Percentiles rank a stretch among this genome's conserved stretches.
phyloP scores from a whole-genome alignment of 176 grass and related monocot genomes.

The Eremochloa ophiuroides region DNA sequence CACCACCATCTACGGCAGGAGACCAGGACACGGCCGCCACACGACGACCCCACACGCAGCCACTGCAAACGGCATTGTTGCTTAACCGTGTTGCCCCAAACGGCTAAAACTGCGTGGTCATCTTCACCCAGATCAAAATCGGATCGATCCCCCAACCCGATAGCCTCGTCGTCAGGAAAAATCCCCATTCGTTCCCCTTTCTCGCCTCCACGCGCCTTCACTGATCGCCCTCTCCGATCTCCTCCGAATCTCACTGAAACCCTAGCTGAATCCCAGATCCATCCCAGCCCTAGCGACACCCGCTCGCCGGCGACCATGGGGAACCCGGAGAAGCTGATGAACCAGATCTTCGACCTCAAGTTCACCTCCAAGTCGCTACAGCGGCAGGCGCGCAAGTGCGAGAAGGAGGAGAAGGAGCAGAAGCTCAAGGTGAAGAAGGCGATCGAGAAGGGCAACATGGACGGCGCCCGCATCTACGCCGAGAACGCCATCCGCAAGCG shows the following conservation, averaged over 20 bases:
- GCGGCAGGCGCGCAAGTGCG: conserved; percentile 89
- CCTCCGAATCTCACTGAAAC: background rate
- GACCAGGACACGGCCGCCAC: background rate
- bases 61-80: background rate
- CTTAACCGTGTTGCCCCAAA: conserved; percentile 23
- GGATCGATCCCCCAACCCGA: background rate
- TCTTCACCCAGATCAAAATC: background rate
- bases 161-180: background rate
- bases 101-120: conserved; percentile 36
- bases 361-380: conserved; percentile 94
- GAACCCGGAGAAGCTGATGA: conserved; percentile 94
- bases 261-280: background rate
- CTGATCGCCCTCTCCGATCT: background rate
- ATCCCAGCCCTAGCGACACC: background rate
- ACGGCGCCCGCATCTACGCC: conserved; percentile 94
- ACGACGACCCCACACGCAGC: conserved; percentile 8
- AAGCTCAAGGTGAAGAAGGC: conserved; percentile 99
- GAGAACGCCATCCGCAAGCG: conserved; percentile 98
- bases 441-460: conserved; percentile 94
- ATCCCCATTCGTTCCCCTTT: background rate
- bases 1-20: background rate
- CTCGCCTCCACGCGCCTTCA: background rate
- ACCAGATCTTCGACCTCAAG: conserved; percentile 95
- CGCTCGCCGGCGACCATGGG: conserved; percentile 44
- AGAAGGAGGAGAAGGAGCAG: conserved; percentile 95